Conservation (phyloP, 2,329 filamentous ascomycete genomes). For the Aspergillus viridinutans region DNA sequence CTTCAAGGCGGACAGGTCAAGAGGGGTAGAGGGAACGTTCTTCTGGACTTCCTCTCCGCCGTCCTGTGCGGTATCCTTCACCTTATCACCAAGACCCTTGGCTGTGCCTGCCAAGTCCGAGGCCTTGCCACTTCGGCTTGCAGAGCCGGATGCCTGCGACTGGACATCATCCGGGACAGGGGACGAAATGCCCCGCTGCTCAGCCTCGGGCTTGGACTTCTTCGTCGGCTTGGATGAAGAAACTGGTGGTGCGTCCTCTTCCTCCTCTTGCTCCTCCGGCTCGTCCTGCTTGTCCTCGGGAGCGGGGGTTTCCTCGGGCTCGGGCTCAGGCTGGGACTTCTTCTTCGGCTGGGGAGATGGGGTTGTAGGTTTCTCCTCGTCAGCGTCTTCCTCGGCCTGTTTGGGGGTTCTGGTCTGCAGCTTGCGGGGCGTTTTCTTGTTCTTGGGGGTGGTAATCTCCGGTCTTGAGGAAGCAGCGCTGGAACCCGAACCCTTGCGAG, state of each 20-base stretch:
- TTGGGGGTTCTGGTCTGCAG: constrained; percentile 20
- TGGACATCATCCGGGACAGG: constrained; percentile 15
- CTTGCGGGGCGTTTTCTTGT: constrained; percentile 21
- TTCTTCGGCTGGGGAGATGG: constrained; percentile 22
- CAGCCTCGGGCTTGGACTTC: constrained; percentile 5
- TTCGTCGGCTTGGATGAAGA: not conserved
- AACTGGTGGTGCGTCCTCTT: too few species aligned
- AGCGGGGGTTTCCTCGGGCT: not conserved
- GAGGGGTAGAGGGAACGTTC: not conserved
- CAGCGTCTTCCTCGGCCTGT: constrained; percentile 14
- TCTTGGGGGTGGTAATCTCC: constrained; percentile 8
- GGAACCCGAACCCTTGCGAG: constrained; percentile 15
- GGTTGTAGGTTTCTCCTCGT: constrained; percentile 14
- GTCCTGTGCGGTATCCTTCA: constrained; percentile 13
- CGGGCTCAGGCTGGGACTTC: constrained; percentile 5
- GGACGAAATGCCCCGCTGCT: constrained; percentile 23
- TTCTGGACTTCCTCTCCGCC: constrained; percentile 19
- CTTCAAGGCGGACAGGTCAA: constrained; percentile 35
- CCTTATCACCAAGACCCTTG: constrained; percentile 13
- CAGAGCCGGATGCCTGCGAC: constrained; percentile 28
- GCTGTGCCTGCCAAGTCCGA: constrained; percentile 17
- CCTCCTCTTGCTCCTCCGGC: too few species aligned
- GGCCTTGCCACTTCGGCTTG: constrained; percentile 9
- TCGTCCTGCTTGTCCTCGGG: not conserved
- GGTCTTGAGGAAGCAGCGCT: constrained; percentile 14